Evolutionary conservation across 2,329 filamentous ascomycete species (phyloP).

Genomic region (Cryphonectria parasitica): DNA sequence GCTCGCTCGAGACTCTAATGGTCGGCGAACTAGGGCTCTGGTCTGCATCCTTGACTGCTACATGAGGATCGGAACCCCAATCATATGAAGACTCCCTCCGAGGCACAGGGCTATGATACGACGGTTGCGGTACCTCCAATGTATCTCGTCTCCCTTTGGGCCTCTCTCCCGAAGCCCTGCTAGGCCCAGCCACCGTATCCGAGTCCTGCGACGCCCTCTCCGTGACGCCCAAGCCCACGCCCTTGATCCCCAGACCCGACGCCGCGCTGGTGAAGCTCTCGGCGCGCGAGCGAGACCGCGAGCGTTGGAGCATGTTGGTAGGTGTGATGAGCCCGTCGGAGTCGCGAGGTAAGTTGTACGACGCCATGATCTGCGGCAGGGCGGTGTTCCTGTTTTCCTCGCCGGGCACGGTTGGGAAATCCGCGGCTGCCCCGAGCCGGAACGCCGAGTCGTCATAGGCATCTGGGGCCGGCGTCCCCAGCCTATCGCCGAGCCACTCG

Average conservation of each 20-base stretch:
- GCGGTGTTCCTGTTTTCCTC: conserved; percentile 18
- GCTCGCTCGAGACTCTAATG: conserved; percentile 3
- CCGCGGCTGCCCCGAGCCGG: conserved; percentile 8
- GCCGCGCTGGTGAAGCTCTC: conserved; percentile 12
- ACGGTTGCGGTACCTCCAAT: conserved; percentile 18
- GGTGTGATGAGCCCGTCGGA: conserved; percentile 14
- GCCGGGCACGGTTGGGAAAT: conserved; percentile 19
- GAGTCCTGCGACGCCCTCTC: neutral
- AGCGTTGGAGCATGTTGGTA: neutral
- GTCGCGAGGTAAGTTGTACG: conserved; percentile 19
- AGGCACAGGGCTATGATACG: neutral
- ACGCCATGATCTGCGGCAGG: conserved; percentile 11
- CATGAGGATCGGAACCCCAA: neutral
- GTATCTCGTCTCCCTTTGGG: neutral
- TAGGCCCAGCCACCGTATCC: conserved; percentile 3
- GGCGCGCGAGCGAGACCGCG: conserved; percentile 7
- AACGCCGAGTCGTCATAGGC: conserved; percentile 20
- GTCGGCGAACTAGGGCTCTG: conserved; percentile 3
- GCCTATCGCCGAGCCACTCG: conserved; percentile 13
- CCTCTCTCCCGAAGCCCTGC: neutral
- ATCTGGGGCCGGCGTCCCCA: conserved; percentile 19
- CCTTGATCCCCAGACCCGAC: conserved; percentile 16
- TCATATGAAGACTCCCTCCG: neutral
- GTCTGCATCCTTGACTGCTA: neutral
- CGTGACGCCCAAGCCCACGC: neutral